Conservation (phyloP, 2,329 filamentous ascomycete genomes). For the Pleurostoma richardsiae region DNA sequence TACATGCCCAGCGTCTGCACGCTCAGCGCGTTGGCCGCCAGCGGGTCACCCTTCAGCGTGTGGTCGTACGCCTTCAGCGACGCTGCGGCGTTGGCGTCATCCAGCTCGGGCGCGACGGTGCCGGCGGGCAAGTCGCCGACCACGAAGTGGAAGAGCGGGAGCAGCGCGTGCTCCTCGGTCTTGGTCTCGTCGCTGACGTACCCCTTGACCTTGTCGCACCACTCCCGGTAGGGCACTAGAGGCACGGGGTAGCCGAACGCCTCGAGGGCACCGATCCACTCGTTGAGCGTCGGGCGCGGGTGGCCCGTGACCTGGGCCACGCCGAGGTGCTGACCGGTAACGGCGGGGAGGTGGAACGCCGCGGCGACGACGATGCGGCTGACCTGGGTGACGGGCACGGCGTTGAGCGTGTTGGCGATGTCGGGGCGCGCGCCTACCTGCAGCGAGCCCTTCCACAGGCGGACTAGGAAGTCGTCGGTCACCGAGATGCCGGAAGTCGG, state of each 20-base stretch:
- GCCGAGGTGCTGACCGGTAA: slow-evolving; percentile 25
- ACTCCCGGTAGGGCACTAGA: slow-evolving; percentile 61
- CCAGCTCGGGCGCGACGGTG: slow-evolving; percentile 68
- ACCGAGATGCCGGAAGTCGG: slow-evolving; percentile 64
- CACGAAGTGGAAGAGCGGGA: slow-evolving; percentile 72
- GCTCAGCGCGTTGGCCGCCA: slow-evolving; percentile 14
- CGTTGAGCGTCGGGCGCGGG: slow-evolving; percentile 71
- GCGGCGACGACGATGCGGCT: slow-evolving; percentile 73
- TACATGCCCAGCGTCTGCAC: slow-evolving; percentile 18
- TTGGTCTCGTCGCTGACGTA: slow-evolving; percentile 54
- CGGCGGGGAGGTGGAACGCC: slow-evolving; percentile 49
- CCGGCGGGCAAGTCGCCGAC: slow-evolving; percentile 64
- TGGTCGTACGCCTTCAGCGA: slow-evolving; percentile 60
- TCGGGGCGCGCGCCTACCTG: slow-evolving; percentile 69
- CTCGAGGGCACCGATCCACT: slow-evolving; percentile 67
- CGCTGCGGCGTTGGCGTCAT: slow-evolving; percentile 63
- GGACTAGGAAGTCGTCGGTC: slow-evolving; percentile 86
- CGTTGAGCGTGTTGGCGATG: slow-evolving; percentile 84
- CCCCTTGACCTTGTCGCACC: slow-evolving; percentile 62
- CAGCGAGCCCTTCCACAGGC: slow-evolving; percentile 81
- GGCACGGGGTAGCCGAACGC: slow-evolving; percentile 69
- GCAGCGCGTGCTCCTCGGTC: slow-evolving; percentile 62
- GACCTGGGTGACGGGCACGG: slow-evolving; percentile 82
- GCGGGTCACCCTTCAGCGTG: slow-evolving; percentile 42
- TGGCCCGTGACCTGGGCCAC: slow-evolving; percentile 78